Percentiles rank a stretch among this genome's conserved stretches.
These are phyloP conservation scores for Chytriomyces confervae DNA, from an alignment of 192 early-diverging fungal genomes.

Conservation along the genomic window DNA sequence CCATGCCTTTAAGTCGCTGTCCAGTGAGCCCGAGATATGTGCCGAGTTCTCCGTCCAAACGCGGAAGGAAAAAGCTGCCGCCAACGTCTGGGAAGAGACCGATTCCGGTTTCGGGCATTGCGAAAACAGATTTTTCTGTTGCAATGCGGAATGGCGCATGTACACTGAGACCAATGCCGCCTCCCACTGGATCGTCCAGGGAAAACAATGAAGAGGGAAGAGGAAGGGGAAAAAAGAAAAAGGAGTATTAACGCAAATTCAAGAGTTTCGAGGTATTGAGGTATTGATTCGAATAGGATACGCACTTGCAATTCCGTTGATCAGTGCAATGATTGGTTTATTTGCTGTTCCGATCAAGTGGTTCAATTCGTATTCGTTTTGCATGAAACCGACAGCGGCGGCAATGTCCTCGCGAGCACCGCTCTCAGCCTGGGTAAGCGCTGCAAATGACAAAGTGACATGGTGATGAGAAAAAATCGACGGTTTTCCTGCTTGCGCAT, in stretches of 20 bases:
- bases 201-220: not conserved
- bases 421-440: conserved; percentile 18
- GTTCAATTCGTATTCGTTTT: conserved; percentile 90
- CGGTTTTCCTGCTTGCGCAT: not conserved
- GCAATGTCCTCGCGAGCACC: conserved; percentile 42
- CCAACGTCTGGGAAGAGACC: conserved; percentile 97
- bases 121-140: conserved; percentile 90
- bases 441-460: not conserved
- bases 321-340: conserved; percentile 86
- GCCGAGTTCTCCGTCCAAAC: conserved; percentile 89
- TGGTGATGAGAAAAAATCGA: conserved; percentile 14
- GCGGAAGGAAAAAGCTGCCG: conserved; percentile 87
- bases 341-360: conserved; percentile 85
- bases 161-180: conserved; percentile 91
- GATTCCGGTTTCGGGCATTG: conserved; percentile 96
- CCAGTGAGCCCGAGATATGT: conserved; percentile 90
- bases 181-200: conserved; percentile 75
- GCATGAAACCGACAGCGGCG: conserved; percentile 77
- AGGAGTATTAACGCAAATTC: not conserved
- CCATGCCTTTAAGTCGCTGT: conserved; percentile 71
- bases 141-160: conserved; percentile 95
- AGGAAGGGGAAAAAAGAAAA: not conserved
- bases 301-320: conserved; percentile 69
- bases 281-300: not conserved
- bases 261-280: not conserved